Percentiles rank a stretch among this genome's conserved stretches.
Conservation (phyloP, 257 asterid genomes). For the Primulina huaijiensis region DNA sequence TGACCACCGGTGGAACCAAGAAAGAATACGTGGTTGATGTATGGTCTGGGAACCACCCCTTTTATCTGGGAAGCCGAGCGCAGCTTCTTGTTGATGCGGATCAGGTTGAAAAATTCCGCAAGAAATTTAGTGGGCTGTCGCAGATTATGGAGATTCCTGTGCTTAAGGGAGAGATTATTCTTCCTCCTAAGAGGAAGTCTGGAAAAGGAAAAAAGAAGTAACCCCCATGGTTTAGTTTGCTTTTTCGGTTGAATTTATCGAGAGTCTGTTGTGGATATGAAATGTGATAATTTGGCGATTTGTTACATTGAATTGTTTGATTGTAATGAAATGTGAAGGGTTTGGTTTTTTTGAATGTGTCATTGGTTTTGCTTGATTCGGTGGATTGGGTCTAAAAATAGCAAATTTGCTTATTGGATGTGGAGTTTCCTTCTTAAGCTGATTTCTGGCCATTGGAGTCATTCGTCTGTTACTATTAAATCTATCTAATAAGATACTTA, state of each 20-base stretch:
- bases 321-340: no score
- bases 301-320: no score
- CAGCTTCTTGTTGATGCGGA: constrained; percentile 58
- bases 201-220: constrained; percentile 71
- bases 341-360: no score
- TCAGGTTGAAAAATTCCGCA: constrained; percentile 83
- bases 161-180: constrained; percentile 86
- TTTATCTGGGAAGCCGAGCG: constrained; percentile 81
- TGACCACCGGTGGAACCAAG: constrained; percentile 95
- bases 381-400: neutral
- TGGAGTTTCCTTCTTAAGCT: constrained; percentile 3
- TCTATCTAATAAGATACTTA: neutral
- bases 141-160: constrained; percentile 74
- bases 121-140: constrained; percentile 63
- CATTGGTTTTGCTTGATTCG: neutral
- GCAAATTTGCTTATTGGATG: neutral
- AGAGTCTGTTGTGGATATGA: neutral
- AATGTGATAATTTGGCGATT: no score
- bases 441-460: no score
- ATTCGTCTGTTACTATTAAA: no score
- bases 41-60: constrained; percentile 97
- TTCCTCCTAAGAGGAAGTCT: constrained; percentile 73
- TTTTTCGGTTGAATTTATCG: constrained; percentile 13
- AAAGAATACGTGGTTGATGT: constrained; percentile 89
- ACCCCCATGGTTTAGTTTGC: constrained; percentile 5